A percentile compares a stretch with the other conserved stretches of the same genome.
These are phyloP conservation scores for Aspergillus steynii DNA, from an alignment of 495 filamentous ascomycete genomes.

Conservation along the genomic window DNA sequence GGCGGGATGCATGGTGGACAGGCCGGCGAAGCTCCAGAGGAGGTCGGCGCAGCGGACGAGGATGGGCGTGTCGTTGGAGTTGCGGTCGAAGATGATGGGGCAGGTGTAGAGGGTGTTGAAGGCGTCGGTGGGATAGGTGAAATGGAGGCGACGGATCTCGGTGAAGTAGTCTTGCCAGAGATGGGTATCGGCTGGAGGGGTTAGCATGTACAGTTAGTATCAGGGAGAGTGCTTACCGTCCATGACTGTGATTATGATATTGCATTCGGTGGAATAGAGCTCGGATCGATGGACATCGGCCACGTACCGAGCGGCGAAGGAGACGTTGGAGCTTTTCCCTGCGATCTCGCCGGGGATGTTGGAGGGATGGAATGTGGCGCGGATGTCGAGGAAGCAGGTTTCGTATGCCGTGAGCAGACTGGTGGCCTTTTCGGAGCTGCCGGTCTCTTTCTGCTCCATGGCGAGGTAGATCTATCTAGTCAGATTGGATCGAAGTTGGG, in stretches of 20 bases:
- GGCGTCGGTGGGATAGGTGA: slow-evolving; percentile 51
- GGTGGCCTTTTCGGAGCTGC: slow-evolving; percentile 54
- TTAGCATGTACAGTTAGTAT: slow-evolving; percentile 6
- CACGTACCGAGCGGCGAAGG: slow-evolving; percentile 63
- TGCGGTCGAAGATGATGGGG: slow-evolving; percentile 73
- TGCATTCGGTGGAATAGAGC: slow-evolving; percentile 45
- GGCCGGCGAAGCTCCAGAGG: slow-evolving; percentile 64
- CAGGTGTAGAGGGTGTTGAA: slow-evolving; percentile 62
- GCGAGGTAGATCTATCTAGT: slow-evolving; percentile 60
- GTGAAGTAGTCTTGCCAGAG: slow-evolving; percentile 65
- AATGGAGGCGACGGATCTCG: slow-evolving; percentile 60
- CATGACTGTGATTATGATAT: slow-evolving; percentile 68
- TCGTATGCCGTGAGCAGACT: slow-evolving; percentile 54
- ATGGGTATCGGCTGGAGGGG: slow-evolving; percentile 61
- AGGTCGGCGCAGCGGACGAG: slow-evolving; percentile 70
- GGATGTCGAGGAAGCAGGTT: slow-evolving; percentile 60
- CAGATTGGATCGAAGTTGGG: background rate
- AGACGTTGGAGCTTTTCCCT: slow-evolving; percentile 69
- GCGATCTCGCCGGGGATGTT: slow-evolving; percentile 62
- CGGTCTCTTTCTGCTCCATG: slow-evolving; percentile 65
- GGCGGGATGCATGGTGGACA: slow-evolving; percentile 63
- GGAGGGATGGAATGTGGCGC: slow-evolving; percentile 60
- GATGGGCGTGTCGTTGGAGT: slow-evolving; percentile 62
- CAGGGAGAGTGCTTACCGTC: slow-evolving; percentile 53
- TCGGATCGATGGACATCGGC: slow-evolving; percentile 50